Base-by-base conservation (phyloP, 495 filamentous ascomycete genomes). In the Geoglossum glabrum region DNA sequence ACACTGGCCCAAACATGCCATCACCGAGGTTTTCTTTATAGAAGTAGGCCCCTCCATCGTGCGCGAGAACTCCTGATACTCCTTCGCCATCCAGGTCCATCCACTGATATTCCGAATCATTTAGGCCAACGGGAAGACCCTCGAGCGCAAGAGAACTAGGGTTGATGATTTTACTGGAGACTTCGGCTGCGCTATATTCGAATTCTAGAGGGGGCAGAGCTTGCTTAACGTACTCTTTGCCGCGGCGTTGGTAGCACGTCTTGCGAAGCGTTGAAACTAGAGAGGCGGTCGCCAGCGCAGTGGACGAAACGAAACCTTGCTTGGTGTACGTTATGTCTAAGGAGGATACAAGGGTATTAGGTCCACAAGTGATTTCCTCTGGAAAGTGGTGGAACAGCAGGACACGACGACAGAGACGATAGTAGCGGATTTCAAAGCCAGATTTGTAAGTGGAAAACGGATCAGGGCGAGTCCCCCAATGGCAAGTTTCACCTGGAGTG, bases 371-470 rank as follows among this genome's bases (percentile, higher is more conserved):
- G 0, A 62, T 33, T 38, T 68, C 57, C 1, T 64, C 56, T 7
- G 57, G 63, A 34, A 72, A 63, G 55, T 66, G 61, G 38, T 72
- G 70, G 40, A 71, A 70, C 61, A 68, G 64, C 1, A 71, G 62
- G 2, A 72, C 54, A 0, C 70, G 54, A 3, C 60, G 63, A 52
- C 70, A 71, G 0, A 69, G 65, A 0, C 70, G 63, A 56, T 67
- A 67, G 0, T 63, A 68, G 0, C 69, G 61, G 0, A 69, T 34
- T 52, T 70, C 69, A 51, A 70, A 70, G 0, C 65, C 65, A 3
- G 45, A 0, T 0, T 26, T 17, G 30, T 62, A 67, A 1, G 45
- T 27, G 0, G 70, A 72, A 34, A 71, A 70, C 1, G 65, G 55
- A 58, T 72, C 69, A n/a, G 52, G 0, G 1, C 70, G 62, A 13